Base-by-base conservation (phyloP, 352 stramenopile species). In the Globisporangium uncinulatum region DNA sequence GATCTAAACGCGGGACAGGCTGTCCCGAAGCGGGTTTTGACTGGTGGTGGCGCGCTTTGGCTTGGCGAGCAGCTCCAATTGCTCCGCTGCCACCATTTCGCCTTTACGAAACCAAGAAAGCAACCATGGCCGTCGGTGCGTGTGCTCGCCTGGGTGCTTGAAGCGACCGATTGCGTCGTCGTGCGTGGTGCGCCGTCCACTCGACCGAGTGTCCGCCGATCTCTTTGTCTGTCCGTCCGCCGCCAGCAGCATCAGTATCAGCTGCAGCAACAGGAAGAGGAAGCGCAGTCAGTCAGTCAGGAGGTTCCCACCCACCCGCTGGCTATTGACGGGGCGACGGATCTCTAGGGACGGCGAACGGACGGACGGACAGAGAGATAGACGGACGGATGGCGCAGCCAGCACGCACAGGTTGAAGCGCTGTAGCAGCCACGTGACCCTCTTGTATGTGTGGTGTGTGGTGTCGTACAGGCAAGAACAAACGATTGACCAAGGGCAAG, bases 401-500 rank as follows among this genome's bases (percentile, higher is more conserved):
- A 48, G 10, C 32, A n/a, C 42, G 20, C 34, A 31, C 20, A 29
- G 10, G 31, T n/a, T 2, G 42, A 14, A 14, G n/a, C n/a, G 34
- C 7, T 17, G 10, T 15, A 21, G 43, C 53, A 44, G 42, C 17
- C 19, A 21, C 41, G 36, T 59, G 24, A 62, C 24, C 32, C 43
- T 43, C 7, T 53, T 15, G 14, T 36, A 11, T 24, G 52, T 29
- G 6, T 51, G 43, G 7, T 55, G 48, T 37, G 14, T 73, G 42
- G 14, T 73, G 42, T 51, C 19, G 32, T 36, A 34, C 69, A 93
- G 86, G 86, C 76, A 95, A 95, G 67, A 95, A 95, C 82, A 95
- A 95, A 82, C 72, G 85, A 65, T 80, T 95, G 70, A 93, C 85
- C 74, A 94, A 94, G 78, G 82, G 86, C 66, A 95, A 95, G 81